A percentile compares a stretch with the other conserved stretches of the same genome.
These are phyloP conservation scores for Hibiscus trionum DNA, from an alignment of 345 rosid genomes.

Conservation along the genomic window DNA sequence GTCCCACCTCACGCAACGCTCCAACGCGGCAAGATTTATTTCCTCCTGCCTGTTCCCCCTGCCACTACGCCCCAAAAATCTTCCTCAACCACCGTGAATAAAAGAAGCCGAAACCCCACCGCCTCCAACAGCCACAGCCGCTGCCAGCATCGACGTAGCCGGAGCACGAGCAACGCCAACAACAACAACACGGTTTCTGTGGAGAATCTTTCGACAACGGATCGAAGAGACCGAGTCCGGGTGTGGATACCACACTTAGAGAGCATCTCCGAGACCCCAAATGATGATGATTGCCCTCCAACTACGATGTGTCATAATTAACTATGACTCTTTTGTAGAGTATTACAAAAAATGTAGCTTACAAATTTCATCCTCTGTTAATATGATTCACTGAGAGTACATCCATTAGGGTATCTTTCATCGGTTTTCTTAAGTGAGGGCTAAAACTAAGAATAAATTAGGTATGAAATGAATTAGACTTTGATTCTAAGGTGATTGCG, in stretches of 20 bases:
- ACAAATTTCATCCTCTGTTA: not conserved
- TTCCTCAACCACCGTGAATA: constrained; percentile 16
- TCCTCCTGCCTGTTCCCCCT: constrained; percentile 67
- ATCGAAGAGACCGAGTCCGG: constrained; percentile 74
- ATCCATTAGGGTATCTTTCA: constrained; percentile 19
- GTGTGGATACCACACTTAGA: constrained; percentile 96
- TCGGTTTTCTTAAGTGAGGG: not conserved
- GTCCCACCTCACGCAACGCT: constrained; percentile 92
- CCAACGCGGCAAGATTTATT: constrained; percentile 89
- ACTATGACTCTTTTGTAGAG: too few species aligned
- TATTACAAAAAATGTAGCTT: not conserved
- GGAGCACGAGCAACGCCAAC: constrained; percentile 7
- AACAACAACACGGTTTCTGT: constrained; percentile 19
- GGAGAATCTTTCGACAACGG: constrained; percentile 41
- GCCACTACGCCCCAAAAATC: constrained; percentile 18
- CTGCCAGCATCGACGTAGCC: constrained; percentile 18
- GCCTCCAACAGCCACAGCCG: not conserved
- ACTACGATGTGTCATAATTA: not conserved
- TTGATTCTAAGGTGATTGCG: constrained; percentile 13
- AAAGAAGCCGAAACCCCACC: not conserved
- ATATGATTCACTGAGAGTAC: constrained; percentile 8
- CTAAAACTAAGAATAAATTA: not conserved
- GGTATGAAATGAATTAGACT: constrained; percentile 10
- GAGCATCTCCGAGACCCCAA: constrained; percentile 59
- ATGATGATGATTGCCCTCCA: constrained; percentile 31